Base-by-base conservation (phyloP, 306 rosid genomes). In the Sicyos baderoa region DNA sequence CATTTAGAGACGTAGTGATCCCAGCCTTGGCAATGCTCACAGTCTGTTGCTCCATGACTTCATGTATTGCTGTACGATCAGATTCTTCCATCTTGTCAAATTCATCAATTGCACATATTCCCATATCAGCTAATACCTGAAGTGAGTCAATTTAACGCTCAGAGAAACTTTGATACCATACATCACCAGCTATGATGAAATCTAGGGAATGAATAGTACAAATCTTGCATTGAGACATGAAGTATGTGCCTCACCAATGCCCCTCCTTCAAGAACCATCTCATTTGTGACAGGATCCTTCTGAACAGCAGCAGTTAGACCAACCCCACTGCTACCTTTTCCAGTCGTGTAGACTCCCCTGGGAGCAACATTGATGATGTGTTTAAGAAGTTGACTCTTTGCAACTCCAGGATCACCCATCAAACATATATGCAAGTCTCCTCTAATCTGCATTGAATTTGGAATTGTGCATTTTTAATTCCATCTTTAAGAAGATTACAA, bases 341-440 rank as follows among this genome's bases (percentile, higher is more conserved):
- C 97, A 54, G 99, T 94, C 45, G 99, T 94, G 80, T 94, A 90
- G 71, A 90, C 92, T 63, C 95, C 99, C 81, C 99, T 86, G 19
- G 97, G 97, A 32, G 99, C 99, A 77, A 94, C 95, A 60, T 80
- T 94, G 72, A 94, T 94, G 72, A 88, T 94, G 84, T 90, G 95
- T 75, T 94, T 94, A 64, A 88, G 99, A 74, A 94, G 99, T 85
- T 90, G 99, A 87, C 97, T 94, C 86, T 94, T 90, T 74, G 99
- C 99, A 82, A 94, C 99, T 73, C 99, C 99, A 79, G 99, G 96
- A 82, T 90, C 99, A 54, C 99, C 99, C 99, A 94, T 94, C 84
- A 94, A 79, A 78, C 99, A 90, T 72, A 94, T 83, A 82, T 90
- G 99, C 73, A 94, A 72, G 74, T 94, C 99, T 72, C 99, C 99